phyloP scores from a whole-genome alignment of 768 basidiomycete species.

The Dendrothele bispora region DNA sequence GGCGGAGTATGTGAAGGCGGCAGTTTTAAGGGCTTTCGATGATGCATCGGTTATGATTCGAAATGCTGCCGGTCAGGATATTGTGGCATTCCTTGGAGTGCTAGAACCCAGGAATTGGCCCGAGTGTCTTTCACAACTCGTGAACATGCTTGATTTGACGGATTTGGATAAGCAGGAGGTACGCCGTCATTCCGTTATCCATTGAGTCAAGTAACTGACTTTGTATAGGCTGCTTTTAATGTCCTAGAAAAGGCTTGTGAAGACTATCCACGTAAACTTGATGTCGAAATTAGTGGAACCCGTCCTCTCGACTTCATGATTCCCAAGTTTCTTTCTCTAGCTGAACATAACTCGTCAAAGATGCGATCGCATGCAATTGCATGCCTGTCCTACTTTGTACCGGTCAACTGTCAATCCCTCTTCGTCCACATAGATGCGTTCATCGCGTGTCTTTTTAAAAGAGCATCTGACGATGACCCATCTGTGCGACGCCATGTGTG shows the following conservation, averaged over 20 bases:
- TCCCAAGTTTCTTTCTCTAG: conserved; percentile 88
- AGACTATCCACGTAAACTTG: conserved; percentile 94
- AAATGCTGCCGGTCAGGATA: conserved; percentile 91
- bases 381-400: conserved; percentile 93
- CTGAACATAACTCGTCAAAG: conserved; percentile 82
- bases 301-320: conserved; percentile 95
- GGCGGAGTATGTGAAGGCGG: conserved; percentile 68
- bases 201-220: conserved; percentile 9
- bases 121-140: conserved; percentile 85
- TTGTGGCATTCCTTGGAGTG: conserved; percentile 85
- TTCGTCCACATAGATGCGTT: conserved; percentile 91
- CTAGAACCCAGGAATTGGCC: conserved; percentile 94
- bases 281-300: conserved; percentile 90
- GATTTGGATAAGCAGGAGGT: conserved; percentile 87
- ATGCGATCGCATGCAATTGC: conserved; percentile 93
- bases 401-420: conserved; percentile 83
- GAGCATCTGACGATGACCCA: conserved; percentile 92
- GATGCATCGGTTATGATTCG: conserved; percentile 86
- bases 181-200: conserved; percentile 27
- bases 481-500: conserved; percentile 95
- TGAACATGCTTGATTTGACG: conserved; percentile 73
- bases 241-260: conserved; percentile 95
- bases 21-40: conserved; percentile 79
- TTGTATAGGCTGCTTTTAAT: conserved; percentile 79
- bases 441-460: conserved; percentile 91